Base-by-base conservation (phyloP, 495 filamentous ascomycete species). In the Halenospora varia region DNA sequence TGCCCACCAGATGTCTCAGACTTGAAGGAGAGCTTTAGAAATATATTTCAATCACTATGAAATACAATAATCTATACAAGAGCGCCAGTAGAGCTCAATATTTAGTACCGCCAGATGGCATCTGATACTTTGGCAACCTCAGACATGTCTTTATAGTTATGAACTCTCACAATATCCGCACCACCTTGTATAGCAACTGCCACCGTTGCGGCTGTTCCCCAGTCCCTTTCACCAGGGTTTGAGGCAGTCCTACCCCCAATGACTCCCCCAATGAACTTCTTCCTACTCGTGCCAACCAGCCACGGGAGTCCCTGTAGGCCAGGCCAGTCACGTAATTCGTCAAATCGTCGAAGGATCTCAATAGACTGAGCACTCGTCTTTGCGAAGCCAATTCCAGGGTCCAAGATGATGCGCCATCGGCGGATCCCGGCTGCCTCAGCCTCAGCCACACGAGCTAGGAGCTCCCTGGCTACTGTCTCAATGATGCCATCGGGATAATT, bases 311-410 rank as follows among this genome's bases (percentile, higher is more conserved):
- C 85, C 25, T 81, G 73, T 42, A 96, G 62, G 1, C 86, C 87
- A 18, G 84, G 78, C 67, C 76, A 81, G 4, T 65, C 68, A 13
- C 88, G 77, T 53, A 97, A 61, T 51, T 81, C 77, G 11, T 76
- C 75, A 35, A 97, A 69, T 1, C 81, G 69, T 13, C 88, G 74
- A 49, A 98, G 71, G 8, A 98, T 72, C 54, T 90, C 83, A 20
- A 98, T 69, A 70, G 96, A 96, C 67, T 96, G 88, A 19, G 77
- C 75, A 60, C 82, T 78, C 1, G 81, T 81, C 73, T 98, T 98
- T 20, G 94, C 89, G 60, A 98, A 98, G 0, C 94, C 94, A 10
- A 98, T 82, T 0, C 94, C 94, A 0, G 94, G 94, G 64, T 98
- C 94, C 2, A 98, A 82, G 45, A 97, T 87, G 47, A 98, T 92